Conservation (phyloP, 1,284 basidiomycete genomes). For the Anthracocystis setariae region DNA sequence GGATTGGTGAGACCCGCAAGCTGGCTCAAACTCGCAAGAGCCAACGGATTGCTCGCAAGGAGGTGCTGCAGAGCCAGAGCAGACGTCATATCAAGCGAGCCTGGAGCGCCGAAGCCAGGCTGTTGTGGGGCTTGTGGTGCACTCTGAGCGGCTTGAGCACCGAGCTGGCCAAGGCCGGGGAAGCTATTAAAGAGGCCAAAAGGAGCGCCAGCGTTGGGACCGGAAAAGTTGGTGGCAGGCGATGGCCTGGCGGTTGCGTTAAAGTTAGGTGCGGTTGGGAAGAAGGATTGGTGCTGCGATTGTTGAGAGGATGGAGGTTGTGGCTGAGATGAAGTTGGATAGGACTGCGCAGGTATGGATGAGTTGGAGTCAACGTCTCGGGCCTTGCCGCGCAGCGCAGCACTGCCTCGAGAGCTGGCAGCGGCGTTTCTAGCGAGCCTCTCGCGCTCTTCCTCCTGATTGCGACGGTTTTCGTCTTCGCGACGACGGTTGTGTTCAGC, state of each 20-base stretch:
- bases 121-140: conserved; percentile 22
- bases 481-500: conserved; percentile 52
- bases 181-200: conserved; percentile 39
- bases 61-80: conserved; percentile 66
- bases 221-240: conserved; percentile 28
- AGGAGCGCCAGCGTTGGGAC: conserved; percentile 17
- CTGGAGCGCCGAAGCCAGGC: conserved; percentile 19
- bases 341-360: conserved; percentile 20
- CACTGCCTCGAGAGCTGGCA: conserved; percentile 44
- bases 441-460: conserved; percentile 53
- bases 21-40: conserved; percentile 49
- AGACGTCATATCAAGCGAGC: conserved; percentile 59
- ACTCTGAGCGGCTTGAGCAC: conserved; percentile 9
- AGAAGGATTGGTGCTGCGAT: conserved; percentile 29
- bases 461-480: conserved; percentile 51
- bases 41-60: conserved; percentile 59
- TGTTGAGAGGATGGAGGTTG: conserved; percentile 17
- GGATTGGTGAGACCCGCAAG: conserved; percentile 50
- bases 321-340: conserved; percentile 28
- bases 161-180: conserved; percentile 22
- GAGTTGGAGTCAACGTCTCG: conserved; percentile 33
- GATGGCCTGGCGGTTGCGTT: conserved; percentile 25
- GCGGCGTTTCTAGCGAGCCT: conserved; percentile 47
- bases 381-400: conserved; percentile 47
- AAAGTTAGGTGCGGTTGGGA: conserved; percentile 37